Conservation (phyloP, 2,329 filamentous ascomycete genomes). For the Xylariales sp. region DNA sequence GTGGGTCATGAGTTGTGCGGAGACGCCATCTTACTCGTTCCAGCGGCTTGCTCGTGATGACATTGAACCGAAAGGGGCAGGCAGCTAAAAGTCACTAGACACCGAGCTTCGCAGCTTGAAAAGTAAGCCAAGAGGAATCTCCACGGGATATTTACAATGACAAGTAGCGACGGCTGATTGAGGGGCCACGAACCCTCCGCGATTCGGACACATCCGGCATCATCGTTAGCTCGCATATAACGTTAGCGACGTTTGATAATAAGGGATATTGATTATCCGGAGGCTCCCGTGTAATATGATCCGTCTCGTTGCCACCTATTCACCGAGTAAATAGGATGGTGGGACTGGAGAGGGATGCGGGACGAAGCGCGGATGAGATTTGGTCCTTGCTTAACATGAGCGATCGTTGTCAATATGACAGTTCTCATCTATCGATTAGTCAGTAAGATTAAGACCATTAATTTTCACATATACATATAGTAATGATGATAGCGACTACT, state of each 20-base stretch:
- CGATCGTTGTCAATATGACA: not conserved
- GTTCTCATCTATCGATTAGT: not conserved
- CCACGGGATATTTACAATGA: conserved; percentile 36
- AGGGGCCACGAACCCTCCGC: conserved; percentile 36
- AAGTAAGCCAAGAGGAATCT: conserved; percentile 34
- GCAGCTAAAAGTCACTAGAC: conserved; percentile 21
- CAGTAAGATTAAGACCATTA: not conserved
- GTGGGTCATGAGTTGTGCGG: conserved; percentile 46
- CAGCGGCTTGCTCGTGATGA: conserved; percentile 50
- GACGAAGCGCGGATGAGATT: not conserved
- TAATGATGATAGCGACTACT: not conserved
- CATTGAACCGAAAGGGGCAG: conserved; percentile 54
- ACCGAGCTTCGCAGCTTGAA: conserved; percentile 36
- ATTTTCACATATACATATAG: not conserved
- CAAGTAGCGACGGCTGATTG: conserved; percentile 21
- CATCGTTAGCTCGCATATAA: conserved; percentile 33
- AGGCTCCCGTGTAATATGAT: conserved; percentile 1
- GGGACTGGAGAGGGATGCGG: not conserved
- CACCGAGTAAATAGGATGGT: not conserved
- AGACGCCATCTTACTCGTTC: conserved; percentile 45
- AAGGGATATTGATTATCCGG: conserved; percentile 9
- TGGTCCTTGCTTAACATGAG: not conserved
- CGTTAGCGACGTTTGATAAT: not conserved
- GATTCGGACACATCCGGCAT: conserved; percentile 34
- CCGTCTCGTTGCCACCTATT: not conserved